Conservation (phyloP, 305 asterid species). For the Solanum hybrid region DNA sequence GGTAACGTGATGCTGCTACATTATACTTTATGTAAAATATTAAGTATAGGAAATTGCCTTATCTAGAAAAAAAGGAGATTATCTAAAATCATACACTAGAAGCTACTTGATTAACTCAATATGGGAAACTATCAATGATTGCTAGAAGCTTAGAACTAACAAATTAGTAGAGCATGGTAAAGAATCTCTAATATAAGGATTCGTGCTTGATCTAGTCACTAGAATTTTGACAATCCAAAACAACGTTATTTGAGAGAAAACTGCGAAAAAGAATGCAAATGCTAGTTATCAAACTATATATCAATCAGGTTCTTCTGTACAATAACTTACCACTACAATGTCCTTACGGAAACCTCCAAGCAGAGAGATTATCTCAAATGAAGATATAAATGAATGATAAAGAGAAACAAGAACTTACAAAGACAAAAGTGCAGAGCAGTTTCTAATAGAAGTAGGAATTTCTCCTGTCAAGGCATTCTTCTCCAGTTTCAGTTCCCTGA, state of each 20-base stretch:
- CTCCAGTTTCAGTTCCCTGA: constrained; percentile 51
- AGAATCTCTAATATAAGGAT: neutral
- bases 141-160: neutral
- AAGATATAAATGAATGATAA: neutral
- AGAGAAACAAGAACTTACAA: constrained; percentile 49
- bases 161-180: neutral
- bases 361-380: neutral
- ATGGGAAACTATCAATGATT: neutral
- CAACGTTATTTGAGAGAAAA: neutral
- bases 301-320: neutral
- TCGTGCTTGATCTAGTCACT: neutral
- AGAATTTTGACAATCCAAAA: neutral
- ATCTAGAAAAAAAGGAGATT: neutral
- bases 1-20: neutral
- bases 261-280: neutral
- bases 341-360: neutral
- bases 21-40: neutral
- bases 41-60: neutral
- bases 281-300: neutral
- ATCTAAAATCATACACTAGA: neutral
- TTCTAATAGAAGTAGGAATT: constrained; percentile 56
- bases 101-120: neutral
- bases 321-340: neutral
- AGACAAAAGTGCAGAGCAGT: constrained; percentile 40
- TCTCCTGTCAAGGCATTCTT: constrained; percentile 47